These are phyloP conservation scores for Fomitiporia mediterranea DNA, from an alignment of 1,284 basidiomycete species.

Conservation along the genomic window DNA sequence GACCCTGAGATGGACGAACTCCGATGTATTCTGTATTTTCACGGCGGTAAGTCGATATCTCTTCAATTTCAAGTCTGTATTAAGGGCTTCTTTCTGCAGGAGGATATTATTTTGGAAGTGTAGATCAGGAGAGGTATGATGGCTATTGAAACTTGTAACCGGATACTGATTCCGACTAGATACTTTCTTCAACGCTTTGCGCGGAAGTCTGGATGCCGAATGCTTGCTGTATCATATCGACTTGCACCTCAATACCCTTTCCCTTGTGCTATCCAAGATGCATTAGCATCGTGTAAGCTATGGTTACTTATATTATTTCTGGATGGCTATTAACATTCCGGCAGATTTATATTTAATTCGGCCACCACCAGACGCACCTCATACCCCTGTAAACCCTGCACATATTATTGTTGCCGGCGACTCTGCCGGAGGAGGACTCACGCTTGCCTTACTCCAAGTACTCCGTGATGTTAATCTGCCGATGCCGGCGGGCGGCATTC, in stretches of 20 bases:
- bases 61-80: not conserved
- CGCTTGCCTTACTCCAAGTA: slow-evolving; percentile 84
- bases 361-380: slow-evolving; percentile 61
- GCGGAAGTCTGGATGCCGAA: slow-evolving; percentile 84
- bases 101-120: slow-evolving; percentile 78
- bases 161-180: slow-evolving; percentile 35
- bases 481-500: slow-evolving; percentile 76
- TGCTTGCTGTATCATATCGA: slow-evolving; percentile 88
- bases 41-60: slow-evolving; percentile 54
- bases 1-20: slow-evolving; percentile 76
- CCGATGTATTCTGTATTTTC: slow-evolving; percentile 81
- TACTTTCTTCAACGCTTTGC: slow-evolving; percentile 84
- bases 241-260: slow-evolving; percentile 95
- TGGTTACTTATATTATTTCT: no score
- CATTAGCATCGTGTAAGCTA: slow-evolving; percentile 72
- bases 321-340: no score
- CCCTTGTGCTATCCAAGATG: slow-evolving; percentile 90
- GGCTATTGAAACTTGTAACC: not conserved
- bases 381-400: slow-evolving; percentile 76
- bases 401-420: slow-evolving; percentile 88
- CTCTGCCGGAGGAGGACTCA: slow-evolving; percentile 90
- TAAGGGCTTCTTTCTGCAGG: slow-evolving; percentile 37
- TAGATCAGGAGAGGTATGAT: slow-evolving; percentile 67
- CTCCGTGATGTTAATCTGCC: slow-evolving; percentile 85
- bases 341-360: slow-evolving; percentile 64